These are phyloP conservation scores for Talaromyces sp. DNA, from an alignment of 2,329 filamentous ascomycete species.

Conservation along the genomic window DNA sequence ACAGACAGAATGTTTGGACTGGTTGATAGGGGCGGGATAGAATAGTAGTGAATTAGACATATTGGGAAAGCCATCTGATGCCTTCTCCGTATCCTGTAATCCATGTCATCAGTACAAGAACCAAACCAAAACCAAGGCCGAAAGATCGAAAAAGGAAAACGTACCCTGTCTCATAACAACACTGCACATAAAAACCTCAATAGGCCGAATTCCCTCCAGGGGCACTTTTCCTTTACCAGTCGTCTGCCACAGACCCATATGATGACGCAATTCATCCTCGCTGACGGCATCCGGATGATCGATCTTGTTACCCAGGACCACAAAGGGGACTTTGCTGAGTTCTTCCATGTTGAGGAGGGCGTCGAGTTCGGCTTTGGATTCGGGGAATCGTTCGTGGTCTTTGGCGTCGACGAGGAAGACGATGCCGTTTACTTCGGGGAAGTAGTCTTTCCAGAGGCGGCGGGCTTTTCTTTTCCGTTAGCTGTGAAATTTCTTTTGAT, in stretches of 20 bases:
- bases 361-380: constrained; percentile 96
- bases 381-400: constrained; percentile 87
- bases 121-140: background rate
- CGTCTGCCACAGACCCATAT: constrained; percentile 90
- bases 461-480: constrained; percentile 54
- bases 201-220: constrained; percentile 84
- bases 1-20: background rate
- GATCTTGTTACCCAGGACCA: constrained; percentile 98
- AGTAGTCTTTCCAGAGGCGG: constrained; percentile 94
- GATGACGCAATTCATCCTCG: constrained; percentile 89
- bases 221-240: constrained; percentile 94
- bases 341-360: constrained; percentile 96
- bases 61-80: constrained; percentile 89
- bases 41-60: constrained; percentile 55
- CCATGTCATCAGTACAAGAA: constrained; percentile 1
- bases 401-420: constrained; percentile 98
- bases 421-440: constrained; percentile 92
- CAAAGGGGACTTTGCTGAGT: constrained; percentile 88
- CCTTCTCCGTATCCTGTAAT: constrained; percentile 82
- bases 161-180: constrained; percentile 93
- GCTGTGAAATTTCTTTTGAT: background rate
- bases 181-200: constrained; percentile 99
- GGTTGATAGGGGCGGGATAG: background rate
- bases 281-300: constrained; percentile 93
- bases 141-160: constrained; percentile 23